phyloP scores from a whole-genome alignment of 345 rosid genomes.

The Gossypium bickii region DNA sequence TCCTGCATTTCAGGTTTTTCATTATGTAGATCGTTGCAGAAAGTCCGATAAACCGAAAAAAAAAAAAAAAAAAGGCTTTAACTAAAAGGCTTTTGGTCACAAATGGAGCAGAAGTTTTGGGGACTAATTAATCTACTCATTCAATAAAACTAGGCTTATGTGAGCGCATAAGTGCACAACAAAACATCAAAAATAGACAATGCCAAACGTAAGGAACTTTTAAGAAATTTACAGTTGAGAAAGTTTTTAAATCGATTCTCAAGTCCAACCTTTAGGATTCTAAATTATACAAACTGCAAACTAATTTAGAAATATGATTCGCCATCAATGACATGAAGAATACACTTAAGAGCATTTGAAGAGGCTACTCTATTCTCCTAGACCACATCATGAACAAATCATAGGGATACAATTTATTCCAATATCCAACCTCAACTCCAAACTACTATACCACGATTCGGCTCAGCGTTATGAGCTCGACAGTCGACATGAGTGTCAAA shows the following conservation, averaged over 20 bases:
- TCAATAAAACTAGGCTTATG: background rate
- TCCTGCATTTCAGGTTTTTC: background rate
- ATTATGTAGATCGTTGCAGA: background rate
- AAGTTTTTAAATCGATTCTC: background rate
- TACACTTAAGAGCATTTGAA: background rate
- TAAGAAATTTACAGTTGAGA: background rate
- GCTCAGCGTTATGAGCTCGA: too few relatives aligned
- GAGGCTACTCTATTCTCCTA: background rate
- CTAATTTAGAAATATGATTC: background rate
- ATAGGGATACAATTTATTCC: background rate
- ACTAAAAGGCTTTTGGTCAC: background rate
- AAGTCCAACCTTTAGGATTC: constrained; percentile 1
- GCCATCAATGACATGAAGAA: background rate
- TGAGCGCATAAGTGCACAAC: background rate
- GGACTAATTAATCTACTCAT: background rate
- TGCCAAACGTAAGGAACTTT: background rate
- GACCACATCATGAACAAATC: background rate
- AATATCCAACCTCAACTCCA: background rate
- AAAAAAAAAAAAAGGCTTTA: background rate
- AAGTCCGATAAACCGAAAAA: background rate
- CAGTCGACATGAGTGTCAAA: too few relatives aligned
- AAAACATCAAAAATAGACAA: background rate
- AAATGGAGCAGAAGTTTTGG: background rate
- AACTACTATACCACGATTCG: too few relatives aligned
- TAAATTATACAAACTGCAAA: background rate